Evolutionary conservation across 176 grass and related monocot species (phyloP), one percentile per base, ranked within the genome.

Genomic region (Rhipidocladum racemiflorum): DNA sequence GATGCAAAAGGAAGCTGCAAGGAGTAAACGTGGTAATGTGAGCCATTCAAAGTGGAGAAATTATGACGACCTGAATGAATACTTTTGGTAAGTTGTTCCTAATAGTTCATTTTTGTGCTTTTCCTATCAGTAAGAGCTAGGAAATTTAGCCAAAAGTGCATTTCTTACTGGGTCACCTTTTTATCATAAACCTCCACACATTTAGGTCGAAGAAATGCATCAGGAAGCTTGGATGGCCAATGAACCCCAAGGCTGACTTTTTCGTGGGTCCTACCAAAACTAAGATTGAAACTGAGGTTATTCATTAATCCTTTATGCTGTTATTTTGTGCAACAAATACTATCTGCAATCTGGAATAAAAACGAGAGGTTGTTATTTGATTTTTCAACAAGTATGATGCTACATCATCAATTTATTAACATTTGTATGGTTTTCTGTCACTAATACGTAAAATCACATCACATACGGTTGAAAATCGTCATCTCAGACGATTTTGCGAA

Each of bases 31-130:
- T 32, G 91, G 92, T 88, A 94, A 84, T 18, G 68, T 36, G 34
- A 98, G 96, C 82, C 96, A 98, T 85, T 98, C 96, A 72, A 85
- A 64, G 76, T 98, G 96, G 96, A 93, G 96, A 91, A 98, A 98
- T 70, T 98, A 98, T 81, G 96, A 98, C 62, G 96, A 98, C 74
- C 80, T 98, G 70, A 98, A 98, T 49, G 96, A 98, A 81, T 95
- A 90, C 66, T 98, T 98, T 77, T 98, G 96, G 96, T 98, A 88
- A 75, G 71, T 80, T 25, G 30, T 64, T 77, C 36, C 7, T 38
- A 38, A 60, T 78, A 38, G 23, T 75, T 87, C 24, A 32, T 40
- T 14, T 79, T 80, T 46, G 48, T 57, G 44, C 16, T 27, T 38
- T 68, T 69, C 3, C 29, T 64, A 61, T 70, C 42, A 56, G 74